Conservation (phyloP, 495 filamentous ascomycete genomes). For the Trichoderma orchidacearum region DNA sequence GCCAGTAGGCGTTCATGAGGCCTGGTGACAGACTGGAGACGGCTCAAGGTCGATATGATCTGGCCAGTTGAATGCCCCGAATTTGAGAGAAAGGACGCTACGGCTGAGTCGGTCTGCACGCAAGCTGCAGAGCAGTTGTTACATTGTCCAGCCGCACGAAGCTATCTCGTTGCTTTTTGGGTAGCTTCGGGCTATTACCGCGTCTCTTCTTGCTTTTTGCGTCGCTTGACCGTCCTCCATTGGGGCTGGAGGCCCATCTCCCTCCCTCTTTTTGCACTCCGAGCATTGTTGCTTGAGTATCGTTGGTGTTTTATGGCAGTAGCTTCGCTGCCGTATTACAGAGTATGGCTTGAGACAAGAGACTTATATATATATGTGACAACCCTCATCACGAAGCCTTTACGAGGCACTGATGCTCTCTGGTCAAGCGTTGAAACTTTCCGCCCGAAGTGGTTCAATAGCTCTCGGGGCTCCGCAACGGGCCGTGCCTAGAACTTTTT, state of each 20-base stretch:
- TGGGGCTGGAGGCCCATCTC: no score
- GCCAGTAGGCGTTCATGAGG: not conserved
- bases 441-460: not conserved
- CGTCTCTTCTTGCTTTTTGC: no score
- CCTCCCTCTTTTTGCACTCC: no score
- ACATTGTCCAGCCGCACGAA: not conserved
- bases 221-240: no score
- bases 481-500: constrained; percentile 1
- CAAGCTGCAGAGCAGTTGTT: not conserved
- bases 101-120: not conserved
- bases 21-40: not conserved
- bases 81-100: not conserved
- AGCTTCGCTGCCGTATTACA: no score
- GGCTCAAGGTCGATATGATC: not conserved
- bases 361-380: no score
- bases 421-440: not conserved
- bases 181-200: no score
- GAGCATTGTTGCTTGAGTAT: no score
- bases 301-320: no score
- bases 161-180: not conserved
- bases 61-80: not conserved
- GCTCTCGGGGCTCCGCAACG: not conserved
- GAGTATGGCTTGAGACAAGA: no score
- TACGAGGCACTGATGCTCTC: no score
- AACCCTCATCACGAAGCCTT: no score